phyloP scores from a whole-genome alignment of 352 stramenopile genomes.

The Phytophthora pisi region DNA sequence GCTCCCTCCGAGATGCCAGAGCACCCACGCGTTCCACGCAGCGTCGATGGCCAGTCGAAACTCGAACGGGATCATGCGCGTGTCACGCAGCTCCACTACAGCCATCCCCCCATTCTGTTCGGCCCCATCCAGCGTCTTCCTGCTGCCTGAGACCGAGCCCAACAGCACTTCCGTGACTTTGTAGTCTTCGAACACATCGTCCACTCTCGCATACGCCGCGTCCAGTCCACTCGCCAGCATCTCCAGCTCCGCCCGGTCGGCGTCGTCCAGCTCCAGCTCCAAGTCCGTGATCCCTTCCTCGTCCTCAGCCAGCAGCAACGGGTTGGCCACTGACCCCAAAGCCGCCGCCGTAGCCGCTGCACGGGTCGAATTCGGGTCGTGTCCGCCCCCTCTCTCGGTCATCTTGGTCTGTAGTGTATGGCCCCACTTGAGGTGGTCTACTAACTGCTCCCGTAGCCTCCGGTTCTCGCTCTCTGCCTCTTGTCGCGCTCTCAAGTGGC shows the following conservation, averaged over 20 bases:
- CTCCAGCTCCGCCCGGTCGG: constrained; percentile 30
- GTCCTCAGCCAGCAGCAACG: constrained; percentile 29
- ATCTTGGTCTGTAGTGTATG: constrained; percentile 27
- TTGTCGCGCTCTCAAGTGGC: constrained; percentile 24
- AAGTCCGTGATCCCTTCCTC: constrained; percentile 35
- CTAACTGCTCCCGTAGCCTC: constrained; percentile 21
- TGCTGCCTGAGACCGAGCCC: constrained; percentile 16
- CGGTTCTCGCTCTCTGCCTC: constrained; percentile 33
- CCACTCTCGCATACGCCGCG: constrained; percentile 23
- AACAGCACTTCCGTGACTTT: constrained; percentile 9
- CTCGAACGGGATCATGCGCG: constrained; percentile 37
- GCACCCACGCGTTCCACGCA: constrained; percentile 42
- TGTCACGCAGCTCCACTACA: constrained; percentile 32
- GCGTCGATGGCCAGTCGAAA: constrained; percentile 37
- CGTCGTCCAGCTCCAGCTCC: constrained; percentile 30
- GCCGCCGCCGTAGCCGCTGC: constrained; percentile 12
- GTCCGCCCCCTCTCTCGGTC: constrained; percentile 1
- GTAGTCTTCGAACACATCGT: constrained; percentile 26
- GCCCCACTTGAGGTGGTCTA: constrained; percentile 27
- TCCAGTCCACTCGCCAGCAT: constrained; percentile 38
- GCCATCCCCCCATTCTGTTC: constrained; percentile 6
- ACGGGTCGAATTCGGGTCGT: constrained; percentile 8
- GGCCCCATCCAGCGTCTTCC: constrained; percentile 16
- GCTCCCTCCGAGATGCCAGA: constrained; percentile 39
- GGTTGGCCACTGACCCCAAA: constrained; percentile 18